Evolutionary conservation across 2,329 filamentous ascomycete species (phyloP), one percentile per base, ranked within the genome.

Genomic region (Allantophomopsis lycopodina): DNA sequence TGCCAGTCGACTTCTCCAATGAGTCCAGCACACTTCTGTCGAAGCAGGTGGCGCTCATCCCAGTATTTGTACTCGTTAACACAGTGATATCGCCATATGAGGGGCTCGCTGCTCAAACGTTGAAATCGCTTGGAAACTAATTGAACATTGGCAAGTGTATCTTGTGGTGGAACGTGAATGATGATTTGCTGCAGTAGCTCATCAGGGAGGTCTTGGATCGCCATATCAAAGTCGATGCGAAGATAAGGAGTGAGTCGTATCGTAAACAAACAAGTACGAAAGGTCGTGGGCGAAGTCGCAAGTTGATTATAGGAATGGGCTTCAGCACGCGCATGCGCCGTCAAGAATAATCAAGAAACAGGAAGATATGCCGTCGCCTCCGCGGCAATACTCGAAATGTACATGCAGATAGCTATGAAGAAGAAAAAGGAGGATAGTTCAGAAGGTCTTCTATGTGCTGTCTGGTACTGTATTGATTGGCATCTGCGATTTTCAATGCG

Each of bases 111-210:
- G 32, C 76, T 71, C 41, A 93, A 64, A 36, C 66, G 64, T 49
- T 75, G 64, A 49, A 89, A 70, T 42, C 76, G 74, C 48, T 65
- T 73, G 16, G 73, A 84, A 10, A 81, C 66, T 18, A 59, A 56
- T 45, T 73, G 65, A 31, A 78, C 50, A 41, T 52, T 58, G 12
- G 48, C 39, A 32, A 77, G 56, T 37, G 66, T 67, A 44, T 79
- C 68, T 41, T 66, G 65, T 48, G 69, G 79, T 53, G 65, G 59
- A 34, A 70, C 56, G 53, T 76, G 76, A 45, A 69, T 67, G 48
- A 95, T 69, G 48, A 96, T 82, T 39, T 79, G 71, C 55, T 85
- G 76, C 50, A 96, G 69, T 46, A 96, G 73, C 64, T 98, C 91
- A 59, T 89, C 83, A 32, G 88, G 88, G 32, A 58, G 52, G 23